Evolutionary conservation across 768 basidiomycete genomes (phyloP).

Genomic region (Amanita thiersii): DNA sequence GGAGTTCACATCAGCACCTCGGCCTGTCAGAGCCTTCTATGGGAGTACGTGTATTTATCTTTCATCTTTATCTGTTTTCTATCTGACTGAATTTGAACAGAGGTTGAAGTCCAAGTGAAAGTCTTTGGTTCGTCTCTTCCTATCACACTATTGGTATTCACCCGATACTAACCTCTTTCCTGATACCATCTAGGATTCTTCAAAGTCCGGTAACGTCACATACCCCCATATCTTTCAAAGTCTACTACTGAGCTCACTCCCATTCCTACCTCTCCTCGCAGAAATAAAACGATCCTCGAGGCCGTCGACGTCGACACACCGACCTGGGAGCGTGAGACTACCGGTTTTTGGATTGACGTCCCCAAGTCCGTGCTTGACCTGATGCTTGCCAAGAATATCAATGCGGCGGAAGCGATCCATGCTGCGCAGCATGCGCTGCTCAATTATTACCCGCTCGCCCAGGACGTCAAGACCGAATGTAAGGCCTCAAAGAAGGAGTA

Average conservation of each 20-base stretch:
- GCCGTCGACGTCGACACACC: conserved; percentile 71
- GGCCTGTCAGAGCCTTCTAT: conserved; percentile 44
- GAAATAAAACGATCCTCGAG: conserved; percentile 62
- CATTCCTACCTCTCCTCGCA: conserved; percentile 16
- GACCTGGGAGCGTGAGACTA: conserved; percentile 65
- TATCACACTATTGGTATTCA: not conserved
- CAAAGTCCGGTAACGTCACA: conserved; percentile 75
- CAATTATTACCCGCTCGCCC: conserved; percentile 62
- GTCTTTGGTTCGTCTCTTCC: conserved; percentile 57
- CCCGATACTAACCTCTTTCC: too few relatives aligned
- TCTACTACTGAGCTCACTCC: too few relatives aligned
- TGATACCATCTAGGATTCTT: conserved; percentile 77
- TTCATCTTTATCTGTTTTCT: too few relatives aligned
- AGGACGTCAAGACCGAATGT: conserved; percentile 77
- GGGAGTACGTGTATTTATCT: conserved; percentile 69
- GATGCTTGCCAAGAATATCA: conserved; percentile 46
- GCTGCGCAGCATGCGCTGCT: conserved; percentile 79
- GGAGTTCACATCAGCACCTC: conserved; percentile 42
- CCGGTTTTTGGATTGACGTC: conserved; percentile 76
- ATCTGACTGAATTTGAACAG: too few relatives aligned
- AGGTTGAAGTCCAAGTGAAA: conserved; percentile 53
- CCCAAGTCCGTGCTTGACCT: conserved; percentile 43
- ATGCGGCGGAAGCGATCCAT: conserved; percentile 76
- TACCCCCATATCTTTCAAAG: too few relatives aligned
- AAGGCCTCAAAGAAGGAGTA: conserved; percentile 73